phyloP scores from a whole-genome alignment of 768 basidiomycete genomes.

The Hygrophorus pudorinus region DNA sequence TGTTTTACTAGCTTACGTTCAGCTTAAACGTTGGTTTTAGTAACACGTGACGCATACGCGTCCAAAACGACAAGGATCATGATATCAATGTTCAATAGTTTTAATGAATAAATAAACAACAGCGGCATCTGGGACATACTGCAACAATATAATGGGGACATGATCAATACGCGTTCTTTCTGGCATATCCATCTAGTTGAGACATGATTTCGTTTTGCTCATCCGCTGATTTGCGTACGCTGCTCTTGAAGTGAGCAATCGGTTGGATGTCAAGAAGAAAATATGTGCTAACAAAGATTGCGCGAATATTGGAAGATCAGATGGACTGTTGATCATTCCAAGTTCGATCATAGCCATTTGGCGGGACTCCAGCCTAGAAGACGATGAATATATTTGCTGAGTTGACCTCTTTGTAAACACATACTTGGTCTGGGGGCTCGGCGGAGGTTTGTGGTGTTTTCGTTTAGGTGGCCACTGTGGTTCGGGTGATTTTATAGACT shows the following conservation, averaged over 20 bases:
- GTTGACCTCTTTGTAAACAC: not conserved
- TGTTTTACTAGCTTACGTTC: no score
- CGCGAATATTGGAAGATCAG: constrained; percentile 49
- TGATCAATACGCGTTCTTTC: not conserved
- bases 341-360: constrained; percentile 53
- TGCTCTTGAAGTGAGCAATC: constrained; percentile 10
- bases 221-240: constrained; percentile 29
- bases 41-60: no score
- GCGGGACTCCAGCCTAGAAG: constrained; percentile 39
- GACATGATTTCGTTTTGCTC: constrained; percentile 33
- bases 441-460: constrained; percentile 41
- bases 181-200: constrained; percentile 27
- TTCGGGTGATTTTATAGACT: constrained; percentile 21
- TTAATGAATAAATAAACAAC: no score
- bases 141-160: no score
- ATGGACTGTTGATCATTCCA: constrained; percentile 43
- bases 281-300: constrained; percentile 46
- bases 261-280: not conserved
- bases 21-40: no score
- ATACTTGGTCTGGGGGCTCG: constrained; percentile 39
- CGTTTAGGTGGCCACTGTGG: constrained; percentile 58
- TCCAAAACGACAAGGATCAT: no score
- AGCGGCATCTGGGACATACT: no score
- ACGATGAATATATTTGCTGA: not conserved
- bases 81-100: no score